These are phyloP conservation scores for Eucalyptus paniculata DNA, from an alignment of 345 rosid genomes.

Conservation along the genomic window DNA sequence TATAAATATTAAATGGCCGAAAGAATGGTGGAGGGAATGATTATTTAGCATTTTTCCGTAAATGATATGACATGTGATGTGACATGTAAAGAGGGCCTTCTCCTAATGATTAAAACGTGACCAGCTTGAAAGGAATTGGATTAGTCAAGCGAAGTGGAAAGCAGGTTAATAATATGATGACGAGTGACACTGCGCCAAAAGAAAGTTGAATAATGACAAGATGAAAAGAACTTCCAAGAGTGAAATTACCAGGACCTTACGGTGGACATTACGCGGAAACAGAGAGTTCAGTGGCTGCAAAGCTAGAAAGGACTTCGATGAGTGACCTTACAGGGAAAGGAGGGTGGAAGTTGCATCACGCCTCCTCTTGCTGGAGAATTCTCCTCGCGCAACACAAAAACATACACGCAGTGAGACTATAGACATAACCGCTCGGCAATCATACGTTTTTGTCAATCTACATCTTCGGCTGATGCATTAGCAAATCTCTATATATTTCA, in stretches of 20 bases:
- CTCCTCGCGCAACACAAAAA: background rate
- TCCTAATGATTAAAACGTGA: too few relatives aligned
- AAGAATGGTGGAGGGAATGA: too few relatives aligned
- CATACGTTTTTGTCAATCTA: background rate
- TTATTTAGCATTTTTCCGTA: background rate
- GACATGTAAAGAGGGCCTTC: background rate
- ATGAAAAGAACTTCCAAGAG: background rate
- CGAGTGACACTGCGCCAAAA: too few relatives aligned
- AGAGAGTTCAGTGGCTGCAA: too few relatives aligned
- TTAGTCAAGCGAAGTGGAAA: too few relatives aligned
- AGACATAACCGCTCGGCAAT: too few relatives aligned
- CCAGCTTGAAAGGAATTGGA: background rate
- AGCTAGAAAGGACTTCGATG: background rate
- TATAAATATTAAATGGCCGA: background rate
- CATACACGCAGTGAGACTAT: background rate
- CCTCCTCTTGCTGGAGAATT: too few relatives aligned
- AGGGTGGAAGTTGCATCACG: fast-evolving
- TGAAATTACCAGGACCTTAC: too few relatives aligned
- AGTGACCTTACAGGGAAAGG: background rate
- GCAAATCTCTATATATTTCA: background rate
- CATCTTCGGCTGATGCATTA: background rate
- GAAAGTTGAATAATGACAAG: too few relatives aligned
- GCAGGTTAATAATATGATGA: too few relatives aligned
- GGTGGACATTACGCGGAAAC: too few relatives aligned
- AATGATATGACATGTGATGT: background rate